Base-by-base conservation (phyloP, 1,139 yeast species). In the Taiozyma onychis region DNA sequence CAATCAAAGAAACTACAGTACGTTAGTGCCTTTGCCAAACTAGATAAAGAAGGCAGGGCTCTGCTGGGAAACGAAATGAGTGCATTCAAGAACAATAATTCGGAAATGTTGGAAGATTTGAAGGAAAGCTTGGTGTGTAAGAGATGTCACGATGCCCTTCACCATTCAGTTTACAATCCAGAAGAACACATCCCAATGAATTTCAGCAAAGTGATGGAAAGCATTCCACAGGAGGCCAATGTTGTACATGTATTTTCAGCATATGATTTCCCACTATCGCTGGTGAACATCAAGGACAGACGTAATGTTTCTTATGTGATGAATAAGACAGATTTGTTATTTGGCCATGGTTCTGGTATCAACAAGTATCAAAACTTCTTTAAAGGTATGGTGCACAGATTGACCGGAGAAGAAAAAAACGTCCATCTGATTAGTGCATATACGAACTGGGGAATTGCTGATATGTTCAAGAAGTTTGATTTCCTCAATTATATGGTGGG, bases 221-320 rank as follows among this genome's bases (percentile, higher is more conserved):
- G 58, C 4, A 71, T 84, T 3, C 88, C 89, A 3, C 62, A 60
- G 2, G 60, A 68, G 32, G 79, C 82, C 1, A 73, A 75, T 30
- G 60, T 87, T 2, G 75, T 84, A 2, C 83, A 85, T 60, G 79
- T 87, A 1, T 72, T 83, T 14, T 82, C 83, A 45, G 82, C 85
- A 0, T 66, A 74, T 28, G 95, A 88, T 57, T 87, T 87, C 61
- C 96, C 96, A 81, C 8, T 66, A 80, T 18, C 74, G 73, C 52
- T 67, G 62, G n/a, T 62, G 62, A 7, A 68, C 80, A 24, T 67
- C 73, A 61, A 75, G 39, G 54, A 67, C 8, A 67, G 75, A 1
- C 54, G 66, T 22, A 66, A 73, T 10, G 67, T 81, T 11, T 64
- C 73, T 32, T 81, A 80, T 55, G 75, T 83, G 3, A 67, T 87